Evolutionary conservation across 169 alveolate genomes (phyloP).

Genomic region (Plasmodium reichenowi): DNA sequence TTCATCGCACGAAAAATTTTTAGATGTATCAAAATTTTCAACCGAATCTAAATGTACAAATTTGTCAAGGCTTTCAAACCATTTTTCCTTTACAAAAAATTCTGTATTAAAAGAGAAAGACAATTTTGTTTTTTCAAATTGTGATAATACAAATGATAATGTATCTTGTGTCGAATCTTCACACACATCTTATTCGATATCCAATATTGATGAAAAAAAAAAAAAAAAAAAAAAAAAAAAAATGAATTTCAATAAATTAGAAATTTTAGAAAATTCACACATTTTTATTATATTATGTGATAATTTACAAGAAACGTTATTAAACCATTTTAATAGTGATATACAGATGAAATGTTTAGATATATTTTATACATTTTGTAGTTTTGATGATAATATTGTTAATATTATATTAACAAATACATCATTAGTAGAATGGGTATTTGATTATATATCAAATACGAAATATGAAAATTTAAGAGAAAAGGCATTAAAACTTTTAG

Average conservation of each 20-base stretch:
- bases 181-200: background rate
- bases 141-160: too few relatives aligned
- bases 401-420: constrained; percentile 52
- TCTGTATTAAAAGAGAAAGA: background rate
- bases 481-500: constrained; percentile 47
- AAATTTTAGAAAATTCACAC: constrained; percentile 20
- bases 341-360: constrained; percentile 75
- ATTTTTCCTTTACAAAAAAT: too few relatives aligned
- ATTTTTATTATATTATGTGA: constrained; percentile 64
- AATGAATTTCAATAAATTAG: constrained; percentile 1
- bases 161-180: constrained; percentile 2
- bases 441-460: constrained; percentile 65
- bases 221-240: background rate
- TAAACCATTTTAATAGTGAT: constrained; percentile 60
- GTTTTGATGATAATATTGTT: constrained; percentile 50
- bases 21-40: too few relatives aligned
- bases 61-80: too few relatives aligned
- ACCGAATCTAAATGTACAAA: too few relatives aligned
- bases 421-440: constrained; percentile 68
- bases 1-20: too few relatives aligned
- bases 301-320: constrained; percentile 72
- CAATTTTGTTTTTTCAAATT: too few relatives aligned
- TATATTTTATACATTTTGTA: constrained; percentile 54
- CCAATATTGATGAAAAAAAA: too few relatives aligned
- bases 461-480: constrained; percentile 72